Evolutionary conservation across 1,139 yeast genomes (phyloP), one percentile per base, ranked within the genome.

Genomic region (Magnusiomyces suaveolens): DNA sequence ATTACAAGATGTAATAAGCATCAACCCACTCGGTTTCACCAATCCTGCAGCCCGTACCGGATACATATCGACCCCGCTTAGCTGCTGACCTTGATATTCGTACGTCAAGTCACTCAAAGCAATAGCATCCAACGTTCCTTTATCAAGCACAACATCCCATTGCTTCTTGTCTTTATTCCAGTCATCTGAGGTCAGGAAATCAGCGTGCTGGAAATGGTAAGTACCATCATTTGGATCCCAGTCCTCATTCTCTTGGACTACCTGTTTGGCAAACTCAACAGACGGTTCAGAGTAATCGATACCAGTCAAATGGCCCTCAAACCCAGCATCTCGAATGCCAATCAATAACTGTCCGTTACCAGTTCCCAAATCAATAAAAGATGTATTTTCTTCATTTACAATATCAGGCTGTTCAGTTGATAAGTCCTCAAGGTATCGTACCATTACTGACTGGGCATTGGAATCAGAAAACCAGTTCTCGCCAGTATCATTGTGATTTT

Each of bases 391-490:
- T 43, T 43, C 55, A 48, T 57, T 55, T 1, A 58, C 53, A 21
- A 57, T 24, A 3, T 60, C 62, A 16, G 62, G 63, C 2, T 57
- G 59, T 24, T 62, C 64, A 14, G 63, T 77, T 1, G 72, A 58
- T 53, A 75, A 71, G 1, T 75, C 76, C 21, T 72, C 68, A 21
- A 88, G 66, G 63, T 83, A 90, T 54, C 81, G 80, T 24, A 86
- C 77, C 82, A 92, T 85, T 66, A 81, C 83, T 57, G 76, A 76
- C 65, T 90, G 97, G 0, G 98, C 97, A 64, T 85, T 89, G 16
- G 88, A 84, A 64, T 94, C 97, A 60, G 85, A 83, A 68, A 92
- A 92, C 98, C 98, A 94, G 67, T 90, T 80, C 69, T 92, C 98
- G 1, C 98, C 98, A 0, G 90, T 83, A 66, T 92, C 97, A 21